Percentiles rank a stretch among this genome's conserved stretches.
These are phyloP conservation scores for Claviceps arundinis DNA, from an alignment of 2,329 filamentous ascomycete species.

Conservation along the genomic window DNA sequence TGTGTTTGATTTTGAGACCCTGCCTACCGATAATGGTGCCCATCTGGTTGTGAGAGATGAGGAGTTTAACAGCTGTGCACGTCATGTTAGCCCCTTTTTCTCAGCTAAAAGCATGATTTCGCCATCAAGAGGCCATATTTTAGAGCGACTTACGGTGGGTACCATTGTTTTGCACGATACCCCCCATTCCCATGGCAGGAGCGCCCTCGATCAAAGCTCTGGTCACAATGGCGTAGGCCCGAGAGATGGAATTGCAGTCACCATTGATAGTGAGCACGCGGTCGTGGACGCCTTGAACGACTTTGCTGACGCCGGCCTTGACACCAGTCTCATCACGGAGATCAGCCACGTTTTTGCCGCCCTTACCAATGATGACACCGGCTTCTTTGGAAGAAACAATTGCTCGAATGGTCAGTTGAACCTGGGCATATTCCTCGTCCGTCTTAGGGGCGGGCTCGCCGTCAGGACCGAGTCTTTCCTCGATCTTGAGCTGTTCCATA, in stretches of 20 bases:
- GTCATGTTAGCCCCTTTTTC: not conserved
- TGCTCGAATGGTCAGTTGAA: constrained; percentile 85
- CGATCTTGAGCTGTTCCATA: constrained; percentile 53
- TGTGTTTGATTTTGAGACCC: constrained; percentile 98
- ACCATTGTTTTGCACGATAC: constrained; percentile 71
- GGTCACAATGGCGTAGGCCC: constrained; percentile 87
- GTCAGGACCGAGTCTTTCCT: constrained; percentile 55
- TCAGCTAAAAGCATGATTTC: not conserved
- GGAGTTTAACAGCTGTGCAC: constrained; percentile 72
- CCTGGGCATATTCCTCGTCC: constrained; percentile 90
- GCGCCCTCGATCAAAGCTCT: constrained; percentile 85
- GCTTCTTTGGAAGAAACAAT: constrained; percentile 99
- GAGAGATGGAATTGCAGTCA: constrained; percentile 73
- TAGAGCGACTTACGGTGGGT: constrained; percentile 64
- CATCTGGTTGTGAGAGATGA: constrained; percentile 99
- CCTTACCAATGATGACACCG: constrained; percentile 97
- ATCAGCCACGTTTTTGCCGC: constrained; percentile 94
- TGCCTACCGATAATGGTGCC: constrained; percentile 96
- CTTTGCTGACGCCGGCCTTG: constrained; percentile 96
- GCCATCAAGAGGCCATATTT: not conserved
- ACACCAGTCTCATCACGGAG: constrained; percentile 95
- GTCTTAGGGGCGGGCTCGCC: constrained; percentile 76
- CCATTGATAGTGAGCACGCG: constrained; percentile 93
- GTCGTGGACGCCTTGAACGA: constrained; percentile 93
- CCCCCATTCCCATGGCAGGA: constrained; percentile 91